Conservation (phyloP, 2,329 filamentous ascomycete species). For the Colletotrichum endophyticum region DNA sequence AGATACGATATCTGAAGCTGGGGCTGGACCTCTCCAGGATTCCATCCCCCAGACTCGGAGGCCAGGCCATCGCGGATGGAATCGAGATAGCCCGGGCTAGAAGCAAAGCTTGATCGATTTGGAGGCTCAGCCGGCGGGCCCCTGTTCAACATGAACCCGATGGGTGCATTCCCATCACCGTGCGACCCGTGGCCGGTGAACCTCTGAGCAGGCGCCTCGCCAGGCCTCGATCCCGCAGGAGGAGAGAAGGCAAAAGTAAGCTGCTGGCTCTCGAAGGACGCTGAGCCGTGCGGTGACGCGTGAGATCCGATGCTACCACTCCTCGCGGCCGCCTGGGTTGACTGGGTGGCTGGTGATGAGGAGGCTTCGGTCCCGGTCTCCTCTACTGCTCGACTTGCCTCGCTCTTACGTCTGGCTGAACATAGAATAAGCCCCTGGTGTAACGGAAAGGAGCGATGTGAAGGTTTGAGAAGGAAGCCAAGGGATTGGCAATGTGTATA, state of each 20-base stretch:
- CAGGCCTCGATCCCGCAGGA: not conserved
- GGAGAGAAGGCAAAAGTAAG: not conserved
- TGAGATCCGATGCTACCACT: not conserved
- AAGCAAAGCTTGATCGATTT: not conserved
- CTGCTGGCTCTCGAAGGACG: not conserved
- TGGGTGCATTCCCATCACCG: conserved; percentile 6
- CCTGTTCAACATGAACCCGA: conserved; percentile 7
- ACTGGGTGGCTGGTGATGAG: not conserved
- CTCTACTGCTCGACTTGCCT: not conserved
- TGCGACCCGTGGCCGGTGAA: conserved; percentile 6
- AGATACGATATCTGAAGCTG: conserved; percentile 14
- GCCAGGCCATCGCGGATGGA: not conserved
- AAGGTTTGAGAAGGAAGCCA: not conserved
- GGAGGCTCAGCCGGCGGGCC: not conserved
- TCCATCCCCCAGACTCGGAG: not conserved
- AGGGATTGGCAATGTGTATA: not conserved
- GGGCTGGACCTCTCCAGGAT: not conserved
- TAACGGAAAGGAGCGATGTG: not conserved
- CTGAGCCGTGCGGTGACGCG: not conserved
- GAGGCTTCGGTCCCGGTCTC: not conserved
- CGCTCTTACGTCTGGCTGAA: not conserved
- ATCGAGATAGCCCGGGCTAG: not conserved
- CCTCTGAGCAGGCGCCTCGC: not conserved
- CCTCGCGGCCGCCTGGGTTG: not conserved
- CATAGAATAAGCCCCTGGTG: not conserved